Evolutionary conservation across 2,329 filamentous ascomycete species (phyloP).

Genomic region (Botrytis tulipae): DNA sequence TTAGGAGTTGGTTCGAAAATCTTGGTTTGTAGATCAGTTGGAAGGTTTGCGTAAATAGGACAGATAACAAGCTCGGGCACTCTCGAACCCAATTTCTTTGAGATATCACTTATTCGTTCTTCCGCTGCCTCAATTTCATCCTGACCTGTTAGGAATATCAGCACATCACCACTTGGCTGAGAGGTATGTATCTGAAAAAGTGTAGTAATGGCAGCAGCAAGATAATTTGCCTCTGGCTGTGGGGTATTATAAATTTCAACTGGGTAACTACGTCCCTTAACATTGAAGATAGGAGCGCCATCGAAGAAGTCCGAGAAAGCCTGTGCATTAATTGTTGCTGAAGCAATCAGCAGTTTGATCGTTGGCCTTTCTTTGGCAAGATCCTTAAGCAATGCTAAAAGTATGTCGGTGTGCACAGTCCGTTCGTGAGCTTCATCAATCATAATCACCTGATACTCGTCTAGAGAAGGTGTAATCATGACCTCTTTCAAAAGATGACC

Average conservation of each 20-base stretch:
- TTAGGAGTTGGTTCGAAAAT: slow-evolving; percentile 93
- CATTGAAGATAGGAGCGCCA: slow-evolving; percentile 89
- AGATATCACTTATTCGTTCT: slow-evolving; percentile 79
- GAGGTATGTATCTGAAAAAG: slow-evolving; percentile 93
- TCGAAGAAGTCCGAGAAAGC: slow-evolving; percentile 93
- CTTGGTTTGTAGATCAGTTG: slow-evolving; percentile 84
- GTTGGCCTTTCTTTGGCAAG: slow-evolving; percentile 79
- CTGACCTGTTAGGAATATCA: slow-evolving; percentile 93
- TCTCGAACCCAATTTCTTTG: slow-evolving; percentile 79
- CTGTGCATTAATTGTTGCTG: slow-evolving; percentile 89
- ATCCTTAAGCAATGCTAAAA: slow-evolving; percentile 86
- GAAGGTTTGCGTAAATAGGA: slow-evolving; percentile 92
- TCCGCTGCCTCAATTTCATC: slow-evolving; percentile 93
- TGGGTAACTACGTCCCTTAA: slow-evolving; percentile 83
- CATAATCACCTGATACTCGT: slow-evolving; percentile 84
- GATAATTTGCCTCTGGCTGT: slow-evolving; percentile 89
- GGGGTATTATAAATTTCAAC: slow-evolving; percentile 91
- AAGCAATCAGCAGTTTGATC: slow-evolving; percentile 86
- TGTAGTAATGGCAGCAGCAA: slow-evolving; percentile 87
- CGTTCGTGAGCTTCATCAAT: slow-evolving; percentile 97
- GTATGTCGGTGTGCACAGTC: slow-evolving; percentile 85
- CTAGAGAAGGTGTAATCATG: slow-evolving; percentile 81
- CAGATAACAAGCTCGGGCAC: slow-evolving; percentile 85
- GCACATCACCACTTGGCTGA: slow-evolving; percentile 80
- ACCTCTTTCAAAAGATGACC: slow-evolving; percentile 91